Evolutionary conservation across 305 asterid species (phyloP).

Genomic region (Fraxinus nigra): DNA sequence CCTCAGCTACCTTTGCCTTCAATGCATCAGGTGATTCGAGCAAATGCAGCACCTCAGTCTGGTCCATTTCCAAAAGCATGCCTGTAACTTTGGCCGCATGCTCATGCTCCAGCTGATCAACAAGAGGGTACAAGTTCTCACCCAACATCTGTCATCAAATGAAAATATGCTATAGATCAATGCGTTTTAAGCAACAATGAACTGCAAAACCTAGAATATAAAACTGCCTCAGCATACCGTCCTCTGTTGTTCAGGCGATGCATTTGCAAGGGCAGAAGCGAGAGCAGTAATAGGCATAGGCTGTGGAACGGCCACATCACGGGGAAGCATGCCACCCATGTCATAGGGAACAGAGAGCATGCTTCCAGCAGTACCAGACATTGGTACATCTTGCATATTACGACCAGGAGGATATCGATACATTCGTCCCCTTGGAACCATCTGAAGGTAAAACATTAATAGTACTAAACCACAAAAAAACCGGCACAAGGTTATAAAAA

Average conservation of each 20-base stretch:
- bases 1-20: conserved; percentile 5
- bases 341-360: not conserved
- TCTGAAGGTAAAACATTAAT: not conserved
- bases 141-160: not conserved
- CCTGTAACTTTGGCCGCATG: conserved; percentile 1
- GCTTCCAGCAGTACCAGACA: not conserved
- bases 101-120: not conserved
- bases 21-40: not conserved
- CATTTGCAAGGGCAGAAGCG: conserved; percentile 3
- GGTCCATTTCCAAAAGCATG: conserved; percentile 3
- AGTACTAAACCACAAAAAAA: not conserved
- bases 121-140: not conserved
- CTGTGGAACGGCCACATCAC: not conserved
- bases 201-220: not conserved
- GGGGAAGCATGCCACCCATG: conserved; percentile 6
- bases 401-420: conserved; percentile 5
- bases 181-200: not conserved
- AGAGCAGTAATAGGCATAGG: conserved; percentile 3
- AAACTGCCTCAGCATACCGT: not conserved
- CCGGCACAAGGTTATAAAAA: no score
- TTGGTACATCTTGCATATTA: not conserved
- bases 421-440: not conserved
- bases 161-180: not conserved
- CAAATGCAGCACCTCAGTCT: not conserved
- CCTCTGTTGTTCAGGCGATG: not conserved